These are phyloP conservation scores for Penicillium sp. DNA, from an alignment of 2,329 filamentous ascomycete genomes.

Conservation along the genomic window DNA sequence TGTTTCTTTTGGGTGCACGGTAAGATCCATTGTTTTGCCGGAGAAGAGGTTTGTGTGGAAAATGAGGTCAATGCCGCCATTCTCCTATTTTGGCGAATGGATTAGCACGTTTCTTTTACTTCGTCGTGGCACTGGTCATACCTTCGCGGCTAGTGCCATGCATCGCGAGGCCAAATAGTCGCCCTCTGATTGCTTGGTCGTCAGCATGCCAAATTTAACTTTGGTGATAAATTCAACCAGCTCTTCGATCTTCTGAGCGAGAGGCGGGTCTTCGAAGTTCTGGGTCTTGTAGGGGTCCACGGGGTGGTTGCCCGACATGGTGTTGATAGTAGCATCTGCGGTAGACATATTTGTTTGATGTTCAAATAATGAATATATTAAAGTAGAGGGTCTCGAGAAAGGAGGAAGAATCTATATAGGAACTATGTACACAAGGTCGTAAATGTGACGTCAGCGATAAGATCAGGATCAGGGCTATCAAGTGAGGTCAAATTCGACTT, in stretches of 20 bases:
- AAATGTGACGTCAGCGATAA: slow-evolving; percentile 27
- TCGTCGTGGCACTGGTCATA: slow-evolving; percentile 37
- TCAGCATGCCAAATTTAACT: slow-evolving; percentile 87
- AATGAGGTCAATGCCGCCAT: slow-evolving; percentile 74
- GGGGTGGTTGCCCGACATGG: slow-evolving; percentile 60
- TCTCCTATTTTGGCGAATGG: slow-evolving; percentile 55
- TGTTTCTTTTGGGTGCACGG: slow-evolving; percentile 65
- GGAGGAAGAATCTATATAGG: slow-evolving; percentile 6
- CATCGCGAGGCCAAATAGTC: slow-evolving; percentile 73
- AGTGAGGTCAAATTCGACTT: neutral
- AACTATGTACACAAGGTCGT: slow-evolving; percentile 14
- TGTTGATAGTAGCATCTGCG: slow-evolving; percentile 47
- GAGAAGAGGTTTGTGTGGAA: slow-evolving; percentile 92
- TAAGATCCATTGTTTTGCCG: slow-evolving; percentile 79
- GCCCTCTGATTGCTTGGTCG: slow-evolving; percentile 62
- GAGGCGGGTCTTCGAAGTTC: slow-evolving; percentile 67
- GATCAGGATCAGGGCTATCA: slow-evolving; percentile 13
- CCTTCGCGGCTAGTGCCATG: slow-evolving; percentile 80
- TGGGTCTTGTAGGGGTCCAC: slow-evolving; percentile 78
- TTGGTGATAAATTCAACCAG: slow-evolving; percentile 67
- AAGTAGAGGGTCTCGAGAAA: neutral
- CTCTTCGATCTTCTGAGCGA: slow-evolving; percentile 74
- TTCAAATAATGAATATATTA: neutral
- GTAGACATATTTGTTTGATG: slow-evolving; percentile 23
- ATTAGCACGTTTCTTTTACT: neutral